Conservation (phyloP, 495 filamentous ascomycete species). For the Penicillium verhagenii region DNA sequence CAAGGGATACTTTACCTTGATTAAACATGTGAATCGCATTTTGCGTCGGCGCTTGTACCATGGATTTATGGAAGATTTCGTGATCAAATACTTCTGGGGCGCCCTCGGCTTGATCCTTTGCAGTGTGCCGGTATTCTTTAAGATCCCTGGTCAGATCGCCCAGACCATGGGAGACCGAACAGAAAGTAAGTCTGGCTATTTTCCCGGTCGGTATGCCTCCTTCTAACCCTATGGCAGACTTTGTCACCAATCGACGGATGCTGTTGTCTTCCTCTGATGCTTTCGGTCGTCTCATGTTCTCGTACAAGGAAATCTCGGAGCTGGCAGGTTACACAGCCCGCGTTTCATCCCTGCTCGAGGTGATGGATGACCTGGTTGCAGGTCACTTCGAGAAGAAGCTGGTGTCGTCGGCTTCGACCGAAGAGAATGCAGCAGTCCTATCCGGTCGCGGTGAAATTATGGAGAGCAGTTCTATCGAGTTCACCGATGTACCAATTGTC, state of each 20-base stretch:
- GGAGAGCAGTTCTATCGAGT: conserved; percentile 80
- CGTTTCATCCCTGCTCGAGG: conserved; percentile 82
- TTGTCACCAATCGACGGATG: conserved; percentile 92
- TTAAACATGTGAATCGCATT: conserved; percentile 98
- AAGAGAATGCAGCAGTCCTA: conserved; percentile 75
- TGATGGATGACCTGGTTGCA: conserved; percentile 88
- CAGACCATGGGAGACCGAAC: conserved; percentile 86
- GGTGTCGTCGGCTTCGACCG: conserved; percentile 79
- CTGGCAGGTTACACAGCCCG: conserved; percentile 91
- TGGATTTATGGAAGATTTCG: conserved; percentile 98
- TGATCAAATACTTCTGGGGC: conserved; percentile 99
- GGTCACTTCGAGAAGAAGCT: conserved; percentile 95
- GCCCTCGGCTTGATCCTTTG: conserved; percentile 91
- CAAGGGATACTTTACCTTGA: conserved; percentile 97
- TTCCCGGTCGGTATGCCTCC: not conserved
- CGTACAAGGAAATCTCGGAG: conserved; percentile 96
- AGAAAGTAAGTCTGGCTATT: conserved; percentile 59
- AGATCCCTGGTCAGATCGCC: conserved; percentile 71
- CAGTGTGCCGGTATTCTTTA: conserved; percentile 94
- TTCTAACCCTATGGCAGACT: conserved; percentile 46
- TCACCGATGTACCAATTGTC: conserved; percentile 91
- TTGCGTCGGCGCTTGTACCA: conserved; percentile 86
- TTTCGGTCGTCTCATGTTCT: conserved; percentile 96
- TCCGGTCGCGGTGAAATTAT: conserved; percentile 72
- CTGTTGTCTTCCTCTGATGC: conserved; percentile 90